These are phyloP conservation scores for Gossypium raimondii DNA, from an alignment of 345 rosid species.

Conservation along the genomic window DNA sequence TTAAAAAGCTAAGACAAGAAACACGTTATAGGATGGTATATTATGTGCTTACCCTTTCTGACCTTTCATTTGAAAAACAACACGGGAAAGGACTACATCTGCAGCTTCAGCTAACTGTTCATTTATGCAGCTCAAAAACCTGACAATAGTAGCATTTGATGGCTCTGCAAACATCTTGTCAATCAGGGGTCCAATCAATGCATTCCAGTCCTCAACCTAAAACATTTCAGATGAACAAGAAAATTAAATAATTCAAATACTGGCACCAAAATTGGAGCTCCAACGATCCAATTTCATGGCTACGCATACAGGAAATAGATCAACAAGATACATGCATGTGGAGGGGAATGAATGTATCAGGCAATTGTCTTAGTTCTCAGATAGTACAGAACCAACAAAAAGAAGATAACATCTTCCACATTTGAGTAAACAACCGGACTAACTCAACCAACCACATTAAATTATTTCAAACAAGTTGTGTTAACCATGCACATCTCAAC, in stretches of 20 bases:
- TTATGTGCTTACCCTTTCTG: constrained; percentile 50
- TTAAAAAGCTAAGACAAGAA: background rate
- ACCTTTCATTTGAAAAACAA: constrained; percentile 50
- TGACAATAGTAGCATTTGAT: constrained; percentile 70
- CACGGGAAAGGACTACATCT: constrained; percentile 50
- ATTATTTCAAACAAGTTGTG: constrained; percentile 1
- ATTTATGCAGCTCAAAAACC: constrained; percentile 65
- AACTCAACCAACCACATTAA: constrained; percentile 4
- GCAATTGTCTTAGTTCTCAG: background rate
- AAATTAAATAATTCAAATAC: constrained; percentile 4
- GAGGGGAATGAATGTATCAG: background rate
- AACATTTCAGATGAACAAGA: constrained; percentile 18
- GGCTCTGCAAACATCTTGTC: constrained; percentile 90
- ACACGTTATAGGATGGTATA: background rate
- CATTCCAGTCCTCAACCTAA: constrained; percentile 75
- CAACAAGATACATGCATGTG: background rate
- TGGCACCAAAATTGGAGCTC: background rate
- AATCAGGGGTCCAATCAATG: constrained; percentile 55
- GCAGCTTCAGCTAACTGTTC: constrained; percentile 59
- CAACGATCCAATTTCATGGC: background rate
- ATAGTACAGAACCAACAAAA: background rate
- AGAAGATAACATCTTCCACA: background rate
- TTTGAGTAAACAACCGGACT: background rate
- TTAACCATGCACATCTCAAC: background rate
- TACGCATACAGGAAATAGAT: background rate